Base-by-base conservation (phyloP, 139 green algal genomes). In the Tetratostichococcus sp. region DNA sequence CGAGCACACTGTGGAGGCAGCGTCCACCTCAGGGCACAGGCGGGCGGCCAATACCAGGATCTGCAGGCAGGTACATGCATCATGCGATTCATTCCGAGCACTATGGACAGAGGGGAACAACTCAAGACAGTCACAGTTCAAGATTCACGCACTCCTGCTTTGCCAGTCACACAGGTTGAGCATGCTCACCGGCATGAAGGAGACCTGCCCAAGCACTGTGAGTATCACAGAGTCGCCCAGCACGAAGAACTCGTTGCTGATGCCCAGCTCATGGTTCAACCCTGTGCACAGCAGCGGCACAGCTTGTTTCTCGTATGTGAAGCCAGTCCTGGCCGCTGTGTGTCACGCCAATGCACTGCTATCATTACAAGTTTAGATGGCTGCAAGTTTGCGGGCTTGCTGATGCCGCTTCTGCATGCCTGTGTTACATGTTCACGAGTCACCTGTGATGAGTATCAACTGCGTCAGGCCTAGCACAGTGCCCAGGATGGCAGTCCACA, bases 131-230 rank as follows among this genome's bases (percentile, higher is more conserved):
- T n/a, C n/a, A n/a, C n/a, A n/a, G n/a, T n/a, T n/a, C n/a, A n/a
- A n/a, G n/a, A n/a, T n/a, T n/a, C n/a, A n/a, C n/a, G n/a, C n/a
- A n/a, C n/a, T n/a, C n/a, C n/a, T n/a, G n/a, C n/a, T n/a, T n/a
- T n/a, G n/a, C n/a, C n/a, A n/a, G n/a, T n/a, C n/a, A n/a, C n/a
- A n/a, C n/a, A n/a, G n/a, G n/a, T n/a, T n/a, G n/a, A n/a, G n/a
- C n/a, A n/a, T n/a, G n/a, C n/a, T n/a, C n/a, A n/a, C n/a, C n/a
- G 95, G 95, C 93, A 99, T 97, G 82, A 97, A 98, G 23, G 88
- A 87, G 4, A 98, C 86, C 85, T 95, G 88, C 0, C 92, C 95
- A 22, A 98, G 86, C 34, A 97, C 94, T 32, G 93, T 96, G 19
- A 99, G 89, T 26, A 98, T 80, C 11, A 96, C 84, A 4, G 80